Evolutionary conservation across 441 rosid species (phyloP).

Genomic region (Populus trichocarpa): DNA sequence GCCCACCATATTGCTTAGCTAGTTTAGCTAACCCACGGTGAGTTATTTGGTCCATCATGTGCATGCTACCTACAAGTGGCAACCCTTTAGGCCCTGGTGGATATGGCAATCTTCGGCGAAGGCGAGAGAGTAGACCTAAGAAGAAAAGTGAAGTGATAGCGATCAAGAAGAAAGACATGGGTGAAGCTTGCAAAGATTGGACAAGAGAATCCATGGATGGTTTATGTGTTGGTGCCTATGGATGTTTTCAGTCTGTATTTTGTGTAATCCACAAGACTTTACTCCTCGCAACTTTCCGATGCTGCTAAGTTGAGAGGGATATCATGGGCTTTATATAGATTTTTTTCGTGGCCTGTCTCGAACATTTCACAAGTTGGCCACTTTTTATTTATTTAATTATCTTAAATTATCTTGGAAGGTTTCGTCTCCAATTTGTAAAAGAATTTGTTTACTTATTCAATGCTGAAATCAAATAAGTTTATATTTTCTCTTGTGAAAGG

Average conservation of each 20-base stretch:
- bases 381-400: not conserved
- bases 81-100: slow-evolving; percentile 90
- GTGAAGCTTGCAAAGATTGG: slow-evolving; percentile 31
- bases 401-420: not conserved
- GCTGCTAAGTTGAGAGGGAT: slow-evolving; percentile 24
- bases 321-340: slow-evolving; percentile 29
- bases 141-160: slow-evolving; percentile 38
- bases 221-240: not conserved
- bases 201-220: slow-evolving; percentile 41
- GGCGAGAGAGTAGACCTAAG: slow-evolving; percentile 30
- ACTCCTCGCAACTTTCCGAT: slow-evolving; percentile 4
- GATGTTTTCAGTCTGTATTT: not conserved
- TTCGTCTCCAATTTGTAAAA: not conserved
- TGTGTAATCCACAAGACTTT: too few species aligned
- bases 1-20: slow-evolving; percentile 65
- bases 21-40: slow-evolving; percentile 80
- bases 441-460: not conserved
- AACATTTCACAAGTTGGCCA: not conserved
- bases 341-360: not conserved
- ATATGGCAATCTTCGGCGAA: slow-evolving; percentile 39
- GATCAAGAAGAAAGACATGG: slow-evolving; percentile 30
- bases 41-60: slow-evolving; percentile 82
- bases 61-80: slow-evolving; percentile 87
- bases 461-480: not conserved
- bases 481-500: not conserved